Conservation (phyloP, 257 asterid species). For the Capsicum baccatum region DNA sequence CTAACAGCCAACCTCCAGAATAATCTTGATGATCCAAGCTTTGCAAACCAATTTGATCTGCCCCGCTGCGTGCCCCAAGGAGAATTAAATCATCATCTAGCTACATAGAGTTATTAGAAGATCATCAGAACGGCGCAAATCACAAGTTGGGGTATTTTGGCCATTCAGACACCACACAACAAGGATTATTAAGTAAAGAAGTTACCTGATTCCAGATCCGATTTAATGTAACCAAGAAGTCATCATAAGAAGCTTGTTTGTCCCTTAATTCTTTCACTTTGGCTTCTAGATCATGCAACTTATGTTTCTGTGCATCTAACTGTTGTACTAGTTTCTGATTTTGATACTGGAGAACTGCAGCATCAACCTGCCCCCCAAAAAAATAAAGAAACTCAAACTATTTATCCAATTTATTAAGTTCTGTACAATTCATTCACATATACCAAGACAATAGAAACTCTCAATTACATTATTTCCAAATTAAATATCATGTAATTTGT, state of each 20-base stretch:
- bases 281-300: constrained; percentile 75
- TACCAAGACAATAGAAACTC: not conserved
- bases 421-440: constrained; percentile 1
- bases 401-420: not conserved
- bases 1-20: constrained; percentile 66
- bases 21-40: constrained; percentile 61
- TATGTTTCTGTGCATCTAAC: constrained; percentile 82
- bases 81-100: constrained; percentile 75
- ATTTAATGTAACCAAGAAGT: constrained; percentile 68
- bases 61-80: constrained; percentile 77
- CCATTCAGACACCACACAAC: constrained; percentile 14
- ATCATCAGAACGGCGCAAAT: constrained; percentile 32
- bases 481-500: not conserved
- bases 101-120: constrained; percentile 50
- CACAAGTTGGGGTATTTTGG: constrained; percentile 18
- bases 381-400: constrained; percentile 17
- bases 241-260: constrained; percentile 80
- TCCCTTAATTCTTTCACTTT: constrained; percentile 67
- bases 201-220: constrained; percentile 88
- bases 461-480: not conserved
- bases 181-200: constrained; percentile 19
- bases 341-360: constrained; percentile 92
- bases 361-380: constrained; percentile 70
- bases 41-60: constrained; percentile 56
- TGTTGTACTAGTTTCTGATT: constrained; percentile 95